phyloP scores from a whole-genome alignment of 306 rosid species.

The Coriaria nepalensis region DNA sequence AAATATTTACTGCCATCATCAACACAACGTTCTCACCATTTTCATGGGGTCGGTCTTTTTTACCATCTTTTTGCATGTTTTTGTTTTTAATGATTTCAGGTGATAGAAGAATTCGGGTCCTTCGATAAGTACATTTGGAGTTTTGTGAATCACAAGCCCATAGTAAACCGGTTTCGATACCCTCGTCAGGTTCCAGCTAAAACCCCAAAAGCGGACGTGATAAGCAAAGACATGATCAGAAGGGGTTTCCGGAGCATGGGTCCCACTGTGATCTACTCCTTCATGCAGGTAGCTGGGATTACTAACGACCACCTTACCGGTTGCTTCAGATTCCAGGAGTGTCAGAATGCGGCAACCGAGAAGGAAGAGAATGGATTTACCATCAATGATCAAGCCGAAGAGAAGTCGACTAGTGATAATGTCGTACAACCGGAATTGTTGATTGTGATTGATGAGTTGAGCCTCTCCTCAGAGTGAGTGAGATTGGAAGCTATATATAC shows the following conservation, averaged over 20 bases:
- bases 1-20: conserved; percentile 19
- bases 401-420: conserved; percentile 21
- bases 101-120: conserved; percentile 57
- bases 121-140: conserved; percentile 69
- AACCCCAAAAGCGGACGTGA: conserved; percentile 71
- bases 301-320: conserved; percentile 66
- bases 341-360: conserved; percentile 41
- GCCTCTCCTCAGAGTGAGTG: conserved; percentile 41
- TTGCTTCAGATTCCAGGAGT: conserved; percentile 73
- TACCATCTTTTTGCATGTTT: conserved; percentile 56
- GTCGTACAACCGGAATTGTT: conserved; percentile 38
- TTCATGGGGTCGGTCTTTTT: not conserved
- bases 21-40: not conserved
- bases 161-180: conserved; percentile 58
- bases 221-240: conserved; percentile 63
- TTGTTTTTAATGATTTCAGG: conserved; percentile 57
- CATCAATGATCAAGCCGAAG: conserved; percentile 20
- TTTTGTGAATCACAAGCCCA: conserved; percentile 63
- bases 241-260: conserved; percentile 73
- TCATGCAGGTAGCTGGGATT: conserved; percentile 68
- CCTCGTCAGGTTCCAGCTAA: conserved; percentile 71
- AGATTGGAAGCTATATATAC: no score
- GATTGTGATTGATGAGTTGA: conserved; percentile 42
- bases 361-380: conserved; percentile 35
- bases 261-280: conserved; percentile 57